phyloP scores from a whole-genome alignment of 192 early-diverging fungal species.

The Lunasporangiospora selenospora region DNA sequence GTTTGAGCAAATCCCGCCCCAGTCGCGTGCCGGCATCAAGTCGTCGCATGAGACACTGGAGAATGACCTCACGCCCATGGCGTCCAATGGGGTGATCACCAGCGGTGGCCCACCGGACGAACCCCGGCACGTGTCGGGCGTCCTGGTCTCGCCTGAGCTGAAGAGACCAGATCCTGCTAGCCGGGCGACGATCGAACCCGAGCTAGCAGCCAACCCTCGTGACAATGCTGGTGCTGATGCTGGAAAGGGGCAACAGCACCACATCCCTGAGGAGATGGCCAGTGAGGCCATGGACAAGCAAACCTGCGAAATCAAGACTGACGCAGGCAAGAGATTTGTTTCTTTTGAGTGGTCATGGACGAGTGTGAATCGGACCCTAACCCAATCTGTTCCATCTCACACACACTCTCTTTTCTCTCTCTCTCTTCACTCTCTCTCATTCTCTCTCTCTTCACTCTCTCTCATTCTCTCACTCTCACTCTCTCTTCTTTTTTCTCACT shows the following conservation, averaged over 20 bases:
- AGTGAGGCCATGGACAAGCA: background rate
- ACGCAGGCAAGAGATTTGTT: background rate
- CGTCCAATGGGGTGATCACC: constrained; percentile 36
- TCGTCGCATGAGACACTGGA: constrained; percentile 34
- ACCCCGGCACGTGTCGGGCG: too few relatives aligned
- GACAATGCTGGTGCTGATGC: too few relatives aligned
- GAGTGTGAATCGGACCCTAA: background rate
- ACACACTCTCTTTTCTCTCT: constrained; percentile 10
- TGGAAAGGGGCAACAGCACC: too few relatives aligned
- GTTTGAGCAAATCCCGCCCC: constrained; percentile 31
- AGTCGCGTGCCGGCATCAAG: constrained; percentile 32
- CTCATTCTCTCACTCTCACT: constrained; percentile 30
- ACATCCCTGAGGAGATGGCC: too few relatives aligned
- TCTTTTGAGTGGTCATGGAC: background rate
- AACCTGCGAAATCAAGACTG: background rate
- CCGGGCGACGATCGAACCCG: too few relatives aligned
- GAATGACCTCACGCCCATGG: constrained; percentile 13
- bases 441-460: constrained; percentile 1
- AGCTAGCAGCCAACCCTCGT: too few relatives aligned
- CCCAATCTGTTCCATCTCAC: constrained; percentile 12
- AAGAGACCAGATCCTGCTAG: too few relatives aligned
- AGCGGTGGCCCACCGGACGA: constrained; percentile 9
- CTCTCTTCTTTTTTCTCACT: constrained; percentile 28
- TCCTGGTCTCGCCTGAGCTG: too few relatives aligned
- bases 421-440: constrained; percentile 11